Conservation (phyloP, 2,329 filamentous ascomycete genomes). For the Nemania sp. region DNA sequence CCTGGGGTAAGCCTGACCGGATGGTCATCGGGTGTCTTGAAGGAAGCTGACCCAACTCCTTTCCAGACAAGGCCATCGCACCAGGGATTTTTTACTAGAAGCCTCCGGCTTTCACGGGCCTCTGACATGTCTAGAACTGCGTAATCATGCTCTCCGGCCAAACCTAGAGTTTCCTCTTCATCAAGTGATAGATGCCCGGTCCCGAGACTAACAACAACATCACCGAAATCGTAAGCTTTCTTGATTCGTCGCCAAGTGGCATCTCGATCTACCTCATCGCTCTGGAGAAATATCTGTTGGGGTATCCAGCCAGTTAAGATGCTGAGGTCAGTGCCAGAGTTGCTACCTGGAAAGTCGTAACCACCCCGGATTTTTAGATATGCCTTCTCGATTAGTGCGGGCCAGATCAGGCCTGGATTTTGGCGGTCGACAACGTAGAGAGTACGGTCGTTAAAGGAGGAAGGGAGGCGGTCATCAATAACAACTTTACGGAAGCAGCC, state of each 20-base stretch:
- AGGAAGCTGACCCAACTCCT: slow-evolving; percentile 48
- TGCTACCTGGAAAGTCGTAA: slow-evolving; percentile 97
- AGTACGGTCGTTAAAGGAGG: slow-evolving; percentile 72
- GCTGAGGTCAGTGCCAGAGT: slow-evolving; percentile 93
- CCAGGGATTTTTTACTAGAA: slow-evolving; percentile 97
- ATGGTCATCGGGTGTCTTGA: slow-evolving; percentile 27
- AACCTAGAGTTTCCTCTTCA: slow-evolving; percentile 78
- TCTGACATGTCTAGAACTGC: slow-evolving; percentile 80
- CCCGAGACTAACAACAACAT: slow-evolving; percentile 87
- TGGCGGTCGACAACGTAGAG: slow-evolving; percentile 87
- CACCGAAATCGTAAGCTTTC: slow-evolving; percentile 72
- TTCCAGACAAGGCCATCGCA: slow-evolving; percentile 78
- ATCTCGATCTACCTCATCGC: slow-evolving; percentile 76
- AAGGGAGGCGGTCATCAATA: slow-evolving; percentile 86
- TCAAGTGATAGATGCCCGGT: slow-evolving; percentile 78
- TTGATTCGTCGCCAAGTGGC: slow-evolving; percentile 78
- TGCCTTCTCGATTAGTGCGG: slow-evolving; percentile 90
- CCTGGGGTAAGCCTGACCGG: slow-evolving; percentile 57
- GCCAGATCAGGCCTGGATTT: slow-evolving; percentile 84
- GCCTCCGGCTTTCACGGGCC: slow-evolving; percentile 60
- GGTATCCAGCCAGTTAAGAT: slow-evolving; percentile 95
- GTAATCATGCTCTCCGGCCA: slow-evolving; percentile 92
- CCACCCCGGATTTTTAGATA: slow-evolving; percentile 94
- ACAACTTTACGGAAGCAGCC: slow-evolving; percentile 85
- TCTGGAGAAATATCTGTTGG: slow-evolving; percentile 89